These are phyloP conservation scores for Corniculantispora saksenae DNA, from an alignment of 2,329 filamentous ascomycete genomes.

Conservation along the genomic window DNA sequence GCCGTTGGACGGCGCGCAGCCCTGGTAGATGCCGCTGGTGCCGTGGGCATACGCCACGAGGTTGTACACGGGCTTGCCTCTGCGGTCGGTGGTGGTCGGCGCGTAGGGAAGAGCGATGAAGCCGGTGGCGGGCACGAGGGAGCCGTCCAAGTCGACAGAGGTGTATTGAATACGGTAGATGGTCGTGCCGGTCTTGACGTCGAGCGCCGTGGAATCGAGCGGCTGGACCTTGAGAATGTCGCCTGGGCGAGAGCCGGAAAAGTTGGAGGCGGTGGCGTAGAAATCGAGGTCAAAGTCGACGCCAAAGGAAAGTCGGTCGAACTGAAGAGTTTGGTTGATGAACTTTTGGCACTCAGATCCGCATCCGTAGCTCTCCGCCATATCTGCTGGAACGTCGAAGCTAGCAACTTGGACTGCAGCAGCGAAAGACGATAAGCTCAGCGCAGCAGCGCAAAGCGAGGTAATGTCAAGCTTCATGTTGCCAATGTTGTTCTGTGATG, in stretches of 20 bases:
- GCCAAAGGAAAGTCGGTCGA: constrained; percentile 10
- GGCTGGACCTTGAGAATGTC: constrained; percentile 24
- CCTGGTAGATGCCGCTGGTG: constrained; percentile 21
- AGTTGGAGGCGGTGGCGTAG: constrained; percentile 23
- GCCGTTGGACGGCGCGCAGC: constrained; percentile 24
- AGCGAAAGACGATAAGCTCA: not conserved
- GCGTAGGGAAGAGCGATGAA: constrained; percentile 21
- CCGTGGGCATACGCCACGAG: constrained; percentile 24
- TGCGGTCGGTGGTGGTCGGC: not conserved
- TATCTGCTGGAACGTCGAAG: not conserved
- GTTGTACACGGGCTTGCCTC: not conserved
- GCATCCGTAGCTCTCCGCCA: constrained; percentile 11
- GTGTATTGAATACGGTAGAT: constrained; percentile 26
- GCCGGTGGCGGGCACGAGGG: constrained; percentile 21
- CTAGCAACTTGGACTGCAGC: not conserved
- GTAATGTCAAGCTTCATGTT: not conserved
- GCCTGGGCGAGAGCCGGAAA: constrained; percentile 17
- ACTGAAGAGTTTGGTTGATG: not conserved
- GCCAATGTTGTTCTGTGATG: too few relatives aligned
- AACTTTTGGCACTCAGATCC: constrained; percentile 15
- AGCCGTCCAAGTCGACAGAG: constrained; percentile 21
- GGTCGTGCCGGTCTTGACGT: constrained; percentile 20
- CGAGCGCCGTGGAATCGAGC: constrained; percentile 15
- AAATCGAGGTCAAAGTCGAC: constrained; percentile 19
- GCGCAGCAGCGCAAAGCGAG: not conserved